These are phyloP conservation scores for Cyclaneusma minus DNA, from an alignment of 2,329 filamentous ascomycete species.

Conservation along the genomic window DNA sequence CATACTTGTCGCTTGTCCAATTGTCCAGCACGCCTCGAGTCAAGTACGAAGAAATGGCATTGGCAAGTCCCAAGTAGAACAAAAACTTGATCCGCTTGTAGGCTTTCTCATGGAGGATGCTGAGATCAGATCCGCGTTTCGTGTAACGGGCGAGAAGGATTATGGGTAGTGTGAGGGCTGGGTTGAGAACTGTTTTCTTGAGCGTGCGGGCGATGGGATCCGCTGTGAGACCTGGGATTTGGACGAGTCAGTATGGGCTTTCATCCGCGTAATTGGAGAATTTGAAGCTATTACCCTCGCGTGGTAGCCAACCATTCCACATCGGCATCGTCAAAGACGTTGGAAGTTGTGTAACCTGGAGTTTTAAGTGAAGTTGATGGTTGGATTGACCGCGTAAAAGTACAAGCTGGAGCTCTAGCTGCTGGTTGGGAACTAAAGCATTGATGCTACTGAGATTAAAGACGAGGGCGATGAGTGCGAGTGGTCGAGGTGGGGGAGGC, in stretches of 20 bases:
- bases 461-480: too few relatives aligned
- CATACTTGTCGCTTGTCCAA: constrained; percentile 36
- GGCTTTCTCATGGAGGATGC: constrained; percentile 32
- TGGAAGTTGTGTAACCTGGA: constrained; percentile 2
- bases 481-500: too few relatives aligned
- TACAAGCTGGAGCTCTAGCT: too few relatives aligned
- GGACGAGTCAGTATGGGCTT: constrained; percentile 1
- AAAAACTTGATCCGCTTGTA: constrained; percentile 36
- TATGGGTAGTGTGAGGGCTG: constrained; percentile 45
- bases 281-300: constrained; percentile 25
- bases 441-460: too few relatives aligned
- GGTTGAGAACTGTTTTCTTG: constrained; percentile 46
- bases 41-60: constrained; percentile 32
- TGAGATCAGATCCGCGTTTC: constrained; percentile 38
- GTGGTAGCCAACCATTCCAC: constrained; percentile 35
- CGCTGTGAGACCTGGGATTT: constrained; percentile 30
- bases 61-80: constrained; percentile 33
- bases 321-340: constrained; percentile 25
- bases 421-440: too few relatives aligned
- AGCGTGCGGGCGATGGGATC: constrained; percentile 44
- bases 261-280: neutral
- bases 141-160: constrained; percentile 48
- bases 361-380: neutral
- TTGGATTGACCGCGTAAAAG: constrained; percentile 4
- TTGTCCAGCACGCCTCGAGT: constrained; percentile 33